Conservation (phyloP, 2,329 filamentous ascomycete species). For the Sarocladiaceae sp. region DNA sequence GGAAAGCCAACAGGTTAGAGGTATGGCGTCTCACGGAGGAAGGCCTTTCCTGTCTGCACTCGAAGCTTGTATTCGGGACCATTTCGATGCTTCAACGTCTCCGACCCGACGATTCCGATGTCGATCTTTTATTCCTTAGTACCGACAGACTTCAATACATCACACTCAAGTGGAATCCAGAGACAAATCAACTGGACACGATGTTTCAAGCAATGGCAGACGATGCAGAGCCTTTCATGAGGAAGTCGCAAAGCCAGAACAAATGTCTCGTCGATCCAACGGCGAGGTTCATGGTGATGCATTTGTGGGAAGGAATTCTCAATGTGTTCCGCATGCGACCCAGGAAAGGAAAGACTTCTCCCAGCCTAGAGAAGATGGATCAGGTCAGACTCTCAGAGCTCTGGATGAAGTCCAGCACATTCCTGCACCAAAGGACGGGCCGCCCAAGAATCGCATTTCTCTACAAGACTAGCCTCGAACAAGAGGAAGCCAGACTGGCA, state of each 20-base stretch:
- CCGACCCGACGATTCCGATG: constrained; percentile 63
- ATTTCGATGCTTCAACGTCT: constrained; percentile 80
- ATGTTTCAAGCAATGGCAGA: constrained; percentile 47
- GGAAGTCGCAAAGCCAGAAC: constrained; percentile 77
- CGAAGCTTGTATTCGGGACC: constrained; percentile 74
- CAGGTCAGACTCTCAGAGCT: constrained; percentile 53
- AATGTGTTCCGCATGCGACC: constrained; percentile 46
- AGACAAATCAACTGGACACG: constrained; percentile 43
- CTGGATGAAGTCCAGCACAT: constrained; percentile 52
- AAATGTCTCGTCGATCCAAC: constrained; percentile 79
- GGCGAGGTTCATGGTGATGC: constrained; percentile 51
- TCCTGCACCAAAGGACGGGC: constrained; percentile 51
- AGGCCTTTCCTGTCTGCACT: constrained; percentile 57
- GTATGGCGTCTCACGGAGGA: constrained; percentile 67
- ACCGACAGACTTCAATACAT: constrained; percentile 90
- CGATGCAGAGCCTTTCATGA: constrained; percentile 52
- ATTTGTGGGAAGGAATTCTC: constrained; percentile 55
- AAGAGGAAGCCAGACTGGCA: constrained; percentile 47
- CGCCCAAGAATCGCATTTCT: constrained; percentile 53
- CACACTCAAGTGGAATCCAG: constrained; percentile 73
- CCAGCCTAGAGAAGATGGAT: constrained; percentile 42
- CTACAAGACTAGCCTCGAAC: constrained; percentile 47
- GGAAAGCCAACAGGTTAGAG: constrained; percentile 80
- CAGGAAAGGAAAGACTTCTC: constrained; percentile 34
- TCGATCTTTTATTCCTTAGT: constrained; percentile 85